These are phyloP conservation scores for Discostella pseudostelligera DNA, from an alignment of 108 stramenopile species.

Conservation along the genomic window DNA sequence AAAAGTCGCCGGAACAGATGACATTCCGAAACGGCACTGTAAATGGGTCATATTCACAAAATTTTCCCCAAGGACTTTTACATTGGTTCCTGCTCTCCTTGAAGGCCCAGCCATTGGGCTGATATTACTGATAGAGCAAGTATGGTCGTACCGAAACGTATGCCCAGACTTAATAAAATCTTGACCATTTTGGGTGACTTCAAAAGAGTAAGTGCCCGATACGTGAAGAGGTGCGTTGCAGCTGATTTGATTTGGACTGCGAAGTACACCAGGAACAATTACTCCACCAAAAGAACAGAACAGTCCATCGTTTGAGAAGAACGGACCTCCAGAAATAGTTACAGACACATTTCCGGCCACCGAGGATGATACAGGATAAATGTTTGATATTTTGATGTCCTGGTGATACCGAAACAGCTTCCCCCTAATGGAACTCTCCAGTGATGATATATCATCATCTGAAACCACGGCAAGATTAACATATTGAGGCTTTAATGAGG, in stretches of 20 bases:
- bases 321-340: conserved; percentile 58
- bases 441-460: conserved; percentile 10
- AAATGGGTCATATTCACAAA: conserved; percentile 61
- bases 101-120: conserved; percentile 55
- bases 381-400: conserved; percentile 27
- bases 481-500: conserved; percentile 4
- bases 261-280: conserved; percentile 42
- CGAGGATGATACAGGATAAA: conserved; percentile 50
- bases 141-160: conserved; percentile 52
- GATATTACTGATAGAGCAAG: conserved; percentile 32
- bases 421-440: conserved; percentile 25
- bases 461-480: conserved; percentile 8
- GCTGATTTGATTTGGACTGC: conserved; percentile 39
- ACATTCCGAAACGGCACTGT: conserved; percentile 59
- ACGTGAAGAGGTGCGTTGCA: conserved; percentile 60
- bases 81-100: conserved; percentile 54
- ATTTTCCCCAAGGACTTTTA: conserved; percentile 56
- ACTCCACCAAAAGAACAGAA: conserved; percentile 60
- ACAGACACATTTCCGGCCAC: conserved; percentile 65
- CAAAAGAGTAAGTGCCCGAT: conserved; percentile 54
- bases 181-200: conserved; percentile 72
- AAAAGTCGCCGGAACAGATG: conserved; percentile 53
- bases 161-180: conserved; percentile 52
- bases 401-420: conserved; percentile 53
- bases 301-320: conserved; percentile 39